phyloP scores from a whole-genome alignment of 2,329 filamentous ascomycete genomes.

The Trichoderma koningiopsis region DNA sequence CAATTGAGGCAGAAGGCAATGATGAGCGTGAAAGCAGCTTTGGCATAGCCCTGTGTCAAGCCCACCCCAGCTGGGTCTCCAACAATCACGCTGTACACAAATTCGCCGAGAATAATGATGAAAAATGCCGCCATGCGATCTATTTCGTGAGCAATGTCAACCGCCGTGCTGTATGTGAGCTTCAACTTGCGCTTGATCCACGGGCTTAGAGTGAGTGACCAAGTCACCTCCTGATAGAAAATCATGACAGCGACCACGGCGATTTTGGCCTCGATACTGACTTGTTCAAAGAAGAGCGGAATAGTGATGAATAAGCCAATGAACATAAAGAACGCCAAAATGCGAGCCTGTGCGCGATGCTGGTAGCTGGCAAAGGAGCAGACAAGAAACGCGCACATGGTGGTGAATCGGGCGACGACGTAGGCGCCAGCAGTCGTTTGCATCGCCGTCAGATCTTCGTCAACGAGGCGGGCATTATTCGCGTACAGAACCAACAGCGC shows the following conservation, averaged over 20 bases:
- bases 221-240: constrained; percentile 45
- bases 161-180: constrained; percentile 50
- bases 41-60: constrained; percentile 46
- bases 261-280: constrained; percentile 46
- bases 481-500: constrained; percentile 50
- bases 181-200: constrained; percentile 47
- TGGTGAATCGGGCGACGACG: constrained; percentile 47
- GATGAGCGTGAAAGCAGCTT: constrained; percentile 51
- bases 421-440: constrained; percentile 51
- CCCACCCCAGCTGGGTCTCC: constrained; percentile 50
- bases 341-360: constrained; percentile 48
- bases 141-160: constrained; percentile 53
- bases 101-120: constrained; percentile 55
- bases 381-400: constrained; percentile 44
- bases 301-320: constrained; percentile 46
- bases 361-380: constrained; percentile 51
- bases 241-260: constrained; percentile 47
- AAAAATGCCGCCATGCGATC: constrained; percentile 54
- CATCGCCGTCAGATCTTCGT: constrained; percentile 48
- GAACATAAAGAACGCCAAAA: constrained; percentile 47
- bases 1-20: constrained; percentile 55
- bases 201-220: constrained; percentile 49
- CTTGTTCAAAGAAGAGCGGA: constrained; percentile 46
- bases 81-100: constrained; percentile 52
- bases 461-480: constrained; percentile 50